Evolutionary conservation across 2,329 filamentous ascomycete species (phyloP), one percentile per base, ranked within the genome.

Genomic region (Aspergillus tanneri): DNA sequence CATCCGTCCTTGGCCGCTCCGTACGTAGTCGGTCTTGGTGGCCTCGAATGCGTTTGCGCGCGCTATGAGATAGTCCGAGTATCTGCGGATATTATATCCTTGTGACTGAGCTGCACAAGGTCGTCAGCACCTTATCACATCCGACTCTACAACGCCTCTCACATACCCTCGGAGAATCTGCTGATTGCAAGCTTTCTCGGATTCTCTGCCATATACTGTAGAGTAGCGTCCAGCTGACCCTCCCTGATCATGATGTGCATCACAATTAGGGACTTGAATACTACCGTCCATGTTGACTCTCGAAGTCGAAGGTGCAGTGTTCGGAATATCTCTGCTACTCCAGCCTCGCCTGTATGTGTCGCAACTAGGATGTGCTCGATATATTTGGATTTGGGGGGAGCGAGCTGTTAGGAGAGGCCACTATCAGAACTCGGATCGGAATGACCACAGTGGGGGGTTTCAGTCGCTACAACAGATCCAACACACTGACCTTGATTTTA

Each of bases 261-360:
- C 40, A 95, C 93, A 62, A 97, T 96, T 58, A 99, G 78, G 61
- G 90, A 86, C 77, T 99, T 99, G 84, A 96, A 96, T 56, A 96
- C 92, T 49, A 97, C 90, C n/a, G 93, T 99, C 93, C 93, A 99
- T 78, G 93, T 96, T 59, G 92, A 92, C 70, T 99, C 93, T 67
- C 90, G 86, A 58, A 99, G 74, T 43, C 93, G 84, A 68, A 90
- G 84, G 67, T 95, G 90, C 46, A 99, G 77, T 34, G 90, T 89
- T 52, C 93, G 86, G 70, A 99, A 97, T 65, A 99, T 88, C 74
- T 99, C 93, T 51, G 86, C 92, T 51, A 99, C 90, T 58, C 92
- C 93, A 45, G 89, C 88, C 73, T 99, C 93, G 60, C 91, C 93
- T 18, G 90, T 87, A 73, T 96, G 90, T 28, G 93, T 99, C 55